Evolutionary conservation across 140 eudicot species (phyloP).

Genomic region (Artemisia princeps): DNA sequence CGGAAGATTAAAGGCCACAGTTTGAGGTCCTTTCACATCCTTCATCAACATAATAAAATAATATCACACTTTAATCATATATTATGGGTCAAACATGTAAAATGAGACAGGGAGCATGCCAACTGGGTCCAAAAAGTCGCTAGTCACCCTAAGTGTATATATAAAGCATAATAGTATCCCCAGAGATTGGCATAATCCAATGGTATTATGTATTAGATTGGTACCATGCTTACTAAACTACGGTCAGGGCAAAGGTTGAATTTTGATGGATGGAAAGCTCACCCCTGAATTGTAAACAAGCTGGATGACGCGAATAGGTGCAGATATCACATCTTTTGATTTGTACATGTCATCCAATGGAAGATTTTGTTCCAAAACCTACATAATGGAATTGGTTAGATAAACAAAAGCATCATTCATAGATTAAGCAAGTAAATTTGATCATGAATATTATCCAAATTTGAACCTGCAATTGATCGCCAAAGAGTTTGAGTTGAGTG

Average conservation of each 20-base stretch:
- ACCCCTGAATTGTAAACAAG: conserved; percentile 91
- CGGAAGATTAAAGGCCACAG: conserved; percentile 93
- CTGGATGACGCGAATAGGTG: conserved; percentile 90
- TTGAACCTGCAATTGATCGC: conserved; percentile 69
- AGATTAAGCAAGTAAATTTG: not conserved
- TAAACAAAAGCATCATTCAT: not conserved
- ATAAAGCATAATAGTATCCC: not conserved
- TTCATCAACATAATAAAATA: conserved; percentile 26
- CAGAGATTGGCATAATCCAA: not conserved
- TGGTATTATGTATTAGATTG: not conserved
- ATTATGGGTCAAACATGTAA: no score
- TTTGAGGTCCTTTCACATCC: conserved; percentile 98
- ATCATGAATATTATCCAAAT: conserved; percentile 9
- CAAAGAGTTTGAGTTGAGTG: conserved; percentile 75
- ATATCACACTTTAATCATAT: not conserved
- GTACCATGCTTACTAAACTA: not conserved
- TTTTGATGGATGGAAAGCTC: conserved; percentile 15
- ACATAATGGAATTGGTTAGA: conserved; percentile 16
- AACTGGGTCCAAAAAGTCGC: no score
- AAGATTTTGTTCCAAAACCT: conserved; percentile 93
- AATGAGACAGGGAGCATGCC: no score
- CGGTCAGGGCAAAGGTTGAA: not conserved
- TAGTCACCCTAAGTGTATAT: not conserved
- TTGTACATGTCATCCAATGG: conserved; percentile 67
- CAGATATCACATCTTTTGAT: conserved; percentile 65